Evolutionary conservation across 306 rosid genomes (phyloP).

Genomic region (Prinsepia uniflora): DNA sequence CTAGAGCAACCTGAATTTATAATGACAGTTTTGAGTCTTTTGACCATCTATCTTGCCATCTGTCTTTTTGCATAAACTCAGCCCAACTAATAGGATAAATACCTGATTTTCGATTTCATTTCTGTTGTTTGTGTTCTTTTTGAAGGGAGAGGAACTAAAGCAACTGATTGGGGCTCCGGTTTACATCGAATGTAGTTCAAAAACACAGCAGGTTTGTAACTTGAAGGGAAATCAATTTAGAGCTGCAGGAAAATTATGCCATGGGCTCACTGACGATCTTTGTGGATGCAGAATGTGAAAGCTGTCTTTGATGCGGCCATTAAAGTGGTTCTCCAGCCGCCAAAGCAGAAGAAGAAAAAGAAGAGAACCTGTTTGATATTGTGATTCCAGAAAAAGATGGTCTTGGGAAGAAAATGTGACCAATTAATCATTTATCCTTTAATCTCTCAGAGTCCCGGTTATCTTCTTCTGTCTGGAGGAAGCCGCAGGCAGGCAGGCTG

Average conservation of each 20-base stretch:
- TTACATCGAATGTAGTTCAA: slow-evolving; percentile 93
- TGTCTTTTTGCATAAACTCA: slow-evolving; percentile 9
- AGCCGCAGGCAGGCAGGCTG: slow-evolving; percentile 19
- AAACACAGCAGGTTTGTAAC: slow-evolving; percentile 80
- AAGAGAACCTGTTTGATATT: slow-evolving; percentile 80
- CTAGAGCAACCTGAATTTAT: slow-evolving; percentile 16
- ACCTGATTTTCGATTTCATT: slow-evolving; percentile 14
- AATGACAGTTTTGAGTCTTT: not conserved
- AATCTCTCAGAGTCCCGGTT: slow-evolving; percentile 35
- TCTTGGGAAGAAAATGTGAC: slow-evolving; percentile 40
- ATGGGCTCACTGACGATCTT: not conserved
- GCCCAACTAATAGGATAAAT: not conserved
- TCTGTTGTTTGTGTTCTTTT: slow-evolving; percentile 7
- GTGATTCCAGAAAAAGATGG: slow-evolving; percentile 38
- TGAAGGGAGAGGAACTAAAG: slow-evolving; percentile 88
- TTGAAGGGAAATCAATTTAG: slow-evolving; percentile 21
- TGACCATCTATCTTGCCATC: not conserved
- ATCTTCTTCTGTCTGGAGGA: slow-evolving; percentile 39
- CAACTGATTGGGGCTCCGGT: slow-evolving; percentile 80
- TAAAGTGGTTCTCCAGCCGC: slow-evolving; percentile 94
- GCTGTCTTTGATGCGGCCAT: slow-evolving; percentile 94
- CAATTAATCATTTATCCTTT: slow-evolving; percentile 37
- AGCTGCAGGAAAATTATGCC: not conserved
- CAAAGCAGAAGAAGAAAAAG: slow-evolving; percentile 73
- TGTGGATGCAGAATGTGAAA: slow-evolving; percentile 74